Evolutionary conservation across 495 filamentous ascomycete genomes (phyloP), one percentile per base, ranked within the genome.

Genomic region (Penicillium subrubescens): DNA sequence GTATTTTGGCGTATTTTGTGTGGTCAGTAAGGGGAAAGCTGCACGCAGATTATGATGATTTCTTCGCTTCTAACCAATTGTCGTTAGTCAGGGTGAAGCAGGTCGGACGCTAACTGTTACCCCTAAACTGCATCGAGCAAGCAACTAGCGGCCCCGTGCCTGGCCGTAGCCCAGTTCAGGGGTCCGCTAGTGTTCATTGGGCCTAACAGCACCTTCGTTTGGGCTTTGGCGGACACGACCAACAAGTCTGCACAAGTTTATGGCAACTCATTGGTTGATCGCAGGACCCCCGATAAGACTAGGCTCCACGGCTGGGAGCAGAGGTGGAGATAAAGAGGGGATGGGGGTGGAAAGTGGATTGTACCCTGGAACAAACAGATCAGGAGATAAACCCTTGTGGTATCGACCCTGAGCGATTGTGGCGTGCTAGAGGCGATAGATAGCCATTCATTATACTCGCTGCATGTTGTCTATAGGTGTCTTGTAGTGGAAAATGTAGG

Each of bases 1-100:
- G 25, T 43, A 50, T 31, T 58, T 46, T 44, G 52, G 21, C 50
- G 29, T 52, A 27, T 52, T 52, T 52, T 52, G 55, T 58, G 63
- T 43, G 34, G 48, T 21, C 59, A 31, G 67, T 64, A 69, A 69
- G 67, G 67, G 67, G 64, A 54, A 39, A 8, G 15, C 61, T 67
- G 65, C 58, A 70, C 62, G 63, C 39, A 55, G 44, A 63, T 59
- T 63, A 50, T 63, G 57, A 54, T 61, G 44, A 17, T 55, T 51
- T 56, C 33, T 8, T 8, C 37, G 23, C 25, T 31, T 25, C 66
- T 65, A 67, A 59, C 61, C 51, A 6, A 43, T 46, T 35, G 43
- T 5, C 21, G 65, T 54, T 67, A 64, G 61, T n/a, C 2, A 8
- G n/a, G 15, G 54, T 37, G 61, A 23, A 27, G 54, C 48, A 27